Evolutionary conservation across 1,284 basidiomycete species (phyloP).

Genomic region (Apiotrichum veenhuisii): DNA sequence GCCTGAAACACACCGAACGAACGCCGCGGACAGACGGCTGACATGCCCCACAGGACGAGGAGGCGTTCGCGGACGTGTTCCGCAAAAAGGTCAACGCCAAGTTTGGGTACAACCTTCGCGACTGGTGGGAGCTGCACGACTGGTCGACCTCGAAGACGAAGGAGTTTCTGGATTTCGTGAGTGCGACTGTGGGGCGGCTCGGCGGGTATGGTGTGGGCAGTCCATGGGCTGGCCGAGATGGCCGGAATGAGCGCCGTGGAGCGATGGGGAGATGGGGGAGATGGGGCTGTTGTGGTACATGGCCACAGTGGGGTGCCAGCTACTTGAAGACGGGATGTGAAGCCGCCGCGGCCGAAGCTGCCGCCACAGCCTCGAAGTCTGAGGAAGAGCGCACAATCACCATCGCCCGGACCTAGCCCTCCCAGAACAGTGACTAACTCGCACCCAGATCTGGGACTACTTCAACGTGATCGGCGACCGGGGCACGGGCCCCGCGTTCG

Average conservation of each 20-base stretch:
- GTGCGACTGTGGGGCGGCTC: too few relatives aligned
- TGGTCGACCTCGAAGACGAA: constrained; percentile 13
- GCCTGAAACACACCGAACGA: background rate
- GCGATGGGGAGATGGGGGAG: too few relatives aligned
- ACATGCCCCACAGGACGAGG: constrained; percentile 18
- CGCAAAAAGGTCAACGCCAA: constrained; percentile 15
- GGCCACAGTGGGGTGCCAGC: too few relatives aligned
- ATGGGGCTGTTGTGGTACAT: too few relatives aligned
- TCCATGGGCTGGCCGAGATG: too few relatives aligned
- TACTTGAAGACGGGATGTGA: too few relatives aligned
- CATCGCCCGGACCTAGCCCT: too few relatives aligned
- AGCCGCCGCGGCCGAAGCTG: too few relatives aligned
- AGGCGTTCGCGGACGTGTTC: constrained; percentile 17
- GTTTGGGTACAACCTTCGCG: constrained; percentile 13
- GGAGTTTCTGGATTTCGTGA: constrained; percentile 18
- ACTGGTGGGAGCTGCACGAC: constrained; percentile 21
- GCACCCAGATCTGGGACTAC: constrained; percentile 16
- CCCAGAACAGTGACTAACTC: background rate
- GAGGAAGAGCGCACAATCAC: too few relatives aligned
- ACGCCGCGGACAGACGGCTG: background rate
- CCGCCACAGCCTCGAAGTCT: too few relatives aligned
- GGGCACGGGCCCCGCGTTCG: constrained; percentile 16
- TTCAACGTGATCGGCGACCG: constrained; percentile 17
- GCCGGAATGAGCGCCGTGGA: too few relatives aligned
- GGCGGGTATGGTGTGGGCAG: too few relatives aligned